phyloP scores from a whole-genome alignment of 2,329 filamentous ascomycete genomes.

The Periconia sp. region DNA sequence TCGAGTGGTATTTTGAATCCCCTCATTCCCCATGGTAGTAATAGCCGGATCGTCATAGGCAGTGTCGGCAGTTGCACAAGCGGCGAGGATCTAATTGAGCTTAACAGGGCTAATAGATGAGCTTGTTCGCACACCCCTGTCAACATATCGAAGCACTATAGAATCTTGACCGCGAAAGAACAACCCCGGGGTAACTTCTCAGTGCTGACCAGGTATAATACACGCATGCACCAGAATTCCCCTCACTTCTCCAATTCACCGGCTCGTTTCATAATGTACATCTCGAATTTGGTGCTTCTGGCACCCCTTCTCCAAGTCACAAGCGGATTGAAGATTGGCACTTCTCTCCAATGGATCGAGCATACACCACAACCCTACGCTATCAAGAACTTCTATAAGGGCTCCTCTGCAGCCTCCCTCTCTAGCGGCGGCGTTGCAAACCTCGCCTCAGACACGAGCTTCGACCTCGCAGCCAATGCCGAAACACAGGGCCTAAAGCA shows the following conservation, averaged over 20 bases:
- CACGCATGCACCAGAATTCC: background rate
- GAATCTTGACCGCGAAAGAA: background rate
- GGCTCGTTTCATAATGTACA: constrained; percentile 4
- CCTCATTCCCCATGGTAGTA: background rate
- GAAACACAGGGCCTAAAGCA: constrained; percentile 36
- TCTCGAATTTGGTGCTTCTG: background rate
- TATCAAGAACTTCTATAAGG: constrained; percentile 31
- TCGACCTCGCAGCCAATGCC: constrained; percentile 36
- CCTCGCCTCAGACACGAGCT: constrained; percentile 21
- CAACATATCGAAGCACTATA: background rate
- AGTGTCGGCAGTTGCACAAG: constrained; percentile 6
- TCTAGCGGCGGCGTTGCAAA: constrained; percentile 26
- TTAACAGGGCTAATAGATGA: constrained; percentile 4
- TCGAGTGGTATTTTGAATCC: too few relatives aligned
- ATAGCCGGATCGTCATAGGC: constrained; percentile 1
- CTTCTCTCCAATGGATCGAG: constrained; percentile 30
- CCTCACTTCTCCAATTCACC: background rate
- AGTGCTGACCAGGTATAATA: background rate
- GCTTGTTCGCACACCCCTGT: constrained; percentile 3
- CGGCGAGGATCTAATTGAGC: background rate
- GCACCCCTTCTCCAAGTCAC: constrained; percentile 2
- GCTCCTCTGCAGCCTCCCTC: constrained; percentile 13
- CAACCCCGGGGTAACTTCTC: background rate
- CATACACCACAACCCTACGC: constrained; percentile 34
- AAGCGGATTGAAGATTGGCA: constrained; percentile 21